A percentile compares a stretch with the other conserved stretches of the same genome.
These are phyloP conservation scores for Phialophora macrospora DNA, from an alignment of 2,329 filamentous ascomycete genomes.

Conservation along the genomic window DNA sequence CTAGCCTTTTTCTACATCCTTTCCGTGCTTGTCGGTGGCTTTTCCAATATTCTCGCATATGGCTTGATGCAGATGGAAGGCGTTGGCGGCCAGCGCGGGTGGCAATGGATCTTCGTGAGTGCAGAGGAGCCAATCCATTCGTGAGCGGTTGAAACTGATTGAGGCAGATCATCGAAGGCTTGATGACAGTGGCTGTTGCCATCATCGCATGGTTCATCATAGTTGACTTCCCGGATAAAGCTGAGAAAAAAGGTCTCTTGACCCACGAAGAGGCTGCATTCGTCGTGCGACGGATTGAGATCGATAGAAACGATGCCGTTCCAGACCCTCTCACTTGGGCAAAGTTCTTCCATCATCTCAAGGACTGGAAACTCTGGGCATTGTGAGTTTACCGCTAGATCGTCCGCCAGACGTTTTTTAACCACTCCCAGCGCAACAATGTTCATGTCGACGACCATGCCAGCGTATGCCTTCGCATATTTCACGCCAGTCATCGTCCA, in stretches of 20 bases:
- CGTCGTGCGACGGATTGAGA: constrained; percentile 53
- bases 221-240: constrained; percentile 44
- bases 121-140: background rate
- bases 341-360: constrained; percentile 53
- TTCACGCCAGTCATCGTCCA: constrained; percentile 31
- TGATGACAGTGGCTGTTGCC: constrained; percentile 40
- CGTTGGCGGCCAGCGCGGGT: constrained; percentile 38
- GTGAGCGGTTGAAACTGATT: background rate
- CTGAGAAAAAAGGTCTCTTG: constrained; percentile 23
- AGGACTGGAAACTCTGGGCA: constrained; percentile 65
- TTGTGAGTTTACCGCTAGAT: constrained; percentile 43
- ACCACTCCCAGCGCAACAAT: constrained; percentile 16
- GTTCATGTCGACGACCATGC: constrained; percentile 33
- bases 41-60: constrained; percentile 34
- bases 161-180: constrained; percentile 34
- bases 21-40: constrained; percentile 28
- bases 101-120: constrained; percentile 40
- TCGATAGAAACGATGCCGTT: constrained; percentile 61
- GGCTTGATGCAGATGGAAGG: constrained; percentile 36
- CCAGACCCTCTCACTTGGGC: constrained; percentile 54
- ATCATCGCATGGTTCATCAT: constrained; percentile 41
- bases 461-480: constrained; percentile 33
- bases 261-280: constrained; percentile 34
- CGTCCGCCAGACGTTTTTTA: background rate
- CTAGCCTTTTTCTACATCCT: constrained; percentile 32